Percentiles rank a stretch among this genome's conserved stretches.
These are phyloP conservation scores for Mortierella sp. DNA, from an alignment of 371 early-diverging fungal genomes.

Conservation along the genomic window DNA sequence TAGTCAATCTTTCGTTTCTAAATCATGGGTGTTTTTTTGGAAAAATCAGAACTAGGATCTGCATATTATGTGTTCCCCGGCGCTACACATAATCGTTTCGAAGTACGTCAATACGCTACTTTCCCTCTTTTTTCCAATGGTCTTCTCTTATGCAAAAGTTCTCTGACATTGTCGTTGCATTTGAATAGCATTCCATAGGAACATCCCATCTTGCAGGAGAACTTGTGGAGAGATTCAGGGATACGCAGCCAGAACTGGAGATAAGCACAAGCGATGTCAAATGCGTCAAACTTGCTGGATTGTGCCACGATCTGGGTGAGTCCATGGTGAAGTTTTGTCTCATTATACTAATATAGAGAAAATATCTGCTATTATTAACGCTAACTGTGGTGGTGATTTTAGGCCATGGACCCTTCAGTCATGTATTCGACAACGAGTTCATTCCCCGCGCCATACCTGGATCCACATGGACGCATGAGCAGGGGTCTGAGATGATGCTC, in stretches of 20 bases:
- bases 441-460: conserved; percentile 80
- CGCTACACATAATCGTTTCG: conserved; percentile 92
- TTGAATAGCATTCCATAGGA: conserved; percentile 58
- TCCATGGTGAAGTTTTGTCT: neutral
- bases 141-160: neutral
- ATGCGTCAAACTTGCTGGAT: conserved; percentile 91
- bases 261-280: conserved; percentile 83
- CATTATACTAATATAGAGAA: neutral
- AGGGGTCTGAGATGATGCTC: conserved; percentile 90
- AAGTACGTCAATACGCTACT: conserved; percentile 42
- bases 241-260: conserved; percentile 84
- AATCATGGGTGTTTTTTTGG: neutral
- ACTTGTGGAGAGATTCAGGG: conserved; percentile 75
- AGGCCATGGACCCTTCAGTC: conserved; percentile 96
- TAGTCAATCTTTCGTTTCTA: neutral
- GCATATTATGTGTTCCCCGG: conserved; percentile 95
- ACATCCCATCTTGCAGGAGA: conserved; percentile 86
- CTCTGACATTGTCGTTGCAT: neutral
- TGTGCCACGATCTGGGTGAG: conserved; percentile 94
- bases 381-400: too few relatives aligned
- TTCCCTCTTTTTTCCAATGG: neutral
- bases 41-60: conserved; percentile 69
- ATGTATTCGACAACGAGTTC: conserved; percentile 92
- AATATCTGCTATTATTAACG: too few relatives aligned
- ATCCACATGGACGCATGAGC: conserved; percentile 88